Percentiles rank a stretch among this genome's conserved stretches.
These are phyloP conservation scores for Mycena filopes DNA, from an alignment of 768 basidiomycete genomes.

Conservation along the genomic window DNA sequence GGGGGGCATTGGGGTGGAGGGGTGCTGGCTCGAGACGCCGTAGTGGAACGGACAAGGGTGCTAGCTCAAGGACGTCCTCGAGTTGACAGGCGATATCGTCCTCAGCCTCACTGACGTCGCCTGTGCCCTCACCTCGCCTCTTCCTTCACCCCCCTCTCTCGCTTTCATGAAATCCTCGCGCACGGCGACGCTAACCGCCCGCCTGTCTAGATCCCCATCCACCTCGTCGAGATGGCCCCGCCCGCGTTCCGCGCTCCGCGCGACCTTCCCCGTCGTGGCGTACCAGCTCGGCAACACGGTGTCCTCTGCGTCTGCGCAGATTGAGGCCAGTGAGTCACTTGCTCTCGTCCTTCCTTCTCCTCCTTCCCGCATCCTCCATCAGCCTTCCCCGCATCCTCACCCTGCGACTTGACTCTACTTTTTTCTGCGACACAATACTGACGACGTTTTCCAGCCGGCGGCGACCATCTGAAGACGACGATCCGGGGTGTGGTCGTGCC, in stretches of 20 bases:
- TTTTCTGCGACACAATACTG: too few relatives aligned
- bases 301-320: constrained; percentile 65
- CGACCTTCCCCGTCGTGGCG: constrained; percentile 73
- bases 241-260: constrained; percentile 80
- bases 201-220: constrained; percentile 64
- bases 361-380: constrained; percentile 37
- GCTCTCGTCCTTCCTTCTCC: constrained; percentile 47
- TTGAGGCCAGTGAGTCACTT: constrained; percentile 65
- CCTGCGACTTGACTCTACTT: too few relatives aligned
- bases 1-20: too few relatives aligned
- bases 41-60: too few relatives aligned
- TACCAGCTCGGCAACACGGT: constrained; percentile 73
- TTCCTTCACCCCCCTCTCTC: too few relatives aligned
- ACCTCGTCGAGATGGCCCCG: constrained; percentile 73
- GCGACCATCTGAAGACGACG: constrained; percentile 62
- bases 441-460: too few relatives aligned
- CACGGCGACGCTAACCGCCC: constrained; percentile 8
- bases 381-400: too few relatives aligned
- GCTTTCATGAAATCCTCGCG: too few relatives aligned
- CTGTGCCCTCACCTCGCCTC: constrained; percentile 1
- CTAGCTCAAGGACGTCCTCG: too few relatives aligned
- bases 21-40: too few relatives aligned
- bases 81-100: too few relatives aligned
- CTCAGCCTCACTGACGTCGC: neutral
- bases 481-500: constrained; percentile 61